These are phyloP conservation scores for Tubosaeta brunneosetosa DNA, from an alignment of 768 basidiomycete genomes.

Conservation along the genomic window DNA sequence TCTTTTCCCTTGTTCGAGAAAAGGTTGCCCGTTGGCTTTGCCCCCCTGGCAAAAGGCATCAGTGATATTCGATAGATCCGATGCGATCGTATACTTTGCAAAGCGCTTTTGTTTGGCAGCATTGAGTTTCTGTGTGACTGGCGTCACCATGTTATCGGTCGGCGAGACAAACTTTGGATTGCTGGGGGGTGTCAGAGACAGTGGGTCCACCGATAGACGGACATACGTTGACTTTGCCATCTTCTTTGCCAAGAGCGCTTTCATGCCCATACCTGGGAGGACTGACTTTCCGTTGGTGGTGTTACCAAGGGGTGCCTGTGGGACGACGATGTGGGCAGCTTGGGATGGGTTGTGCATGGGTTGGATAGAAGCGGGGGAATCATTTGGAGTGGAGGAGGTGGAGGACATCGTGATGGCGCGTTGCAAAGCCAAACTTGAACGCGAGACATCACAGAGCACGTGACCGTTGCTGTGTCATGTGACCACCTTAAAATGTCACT, in stretches of 20 bases:
- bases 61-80: constrained; percentile 4
- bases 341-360: constrained; percentile 84
- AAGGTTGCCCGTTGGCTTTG: constrained; percentile 56
- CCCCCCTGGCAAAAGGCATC: constrained; percentile 38
- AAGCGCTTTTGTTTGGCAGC: constrained; percentile 94
- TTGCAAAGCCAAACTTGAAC: constrained; percentile 21
- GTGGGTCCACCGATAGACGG: not conserved
- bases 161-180: constrained; percentile 90
- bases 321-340: constrained; percentile 71
- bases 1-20: constrained; percentile 44
- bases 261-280: constrained; percentile 76
- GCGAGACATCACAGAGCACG: constrained; percentile 22
- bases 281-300: constrained; percentile 47
- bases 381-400: constrained; percentile 55
- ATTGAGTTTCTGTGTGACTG: constrained; percentile 85
- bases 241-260: constrained; percentile 90
- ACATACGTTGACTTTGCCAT: constrained; percentile 85
- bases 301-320: constrained; percentile 77
- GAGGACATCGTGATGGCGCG: constrained; percentile 44
- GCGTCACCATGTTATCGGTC: constrained; percentile 93
- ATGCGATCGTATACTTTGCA: constrained; percentile 56
- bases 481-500: not conserved
- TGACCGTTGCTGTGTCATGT: constrained; percentile 13
- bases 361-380: constrained; percentile 68
- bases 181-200: constrained; percentile 36